These are phyloP conservation scores for Kwoniella newhampshirensis DNA, from an alignment of 768 basidiomycete genomes.

Conservation along the genomic window DNA sequence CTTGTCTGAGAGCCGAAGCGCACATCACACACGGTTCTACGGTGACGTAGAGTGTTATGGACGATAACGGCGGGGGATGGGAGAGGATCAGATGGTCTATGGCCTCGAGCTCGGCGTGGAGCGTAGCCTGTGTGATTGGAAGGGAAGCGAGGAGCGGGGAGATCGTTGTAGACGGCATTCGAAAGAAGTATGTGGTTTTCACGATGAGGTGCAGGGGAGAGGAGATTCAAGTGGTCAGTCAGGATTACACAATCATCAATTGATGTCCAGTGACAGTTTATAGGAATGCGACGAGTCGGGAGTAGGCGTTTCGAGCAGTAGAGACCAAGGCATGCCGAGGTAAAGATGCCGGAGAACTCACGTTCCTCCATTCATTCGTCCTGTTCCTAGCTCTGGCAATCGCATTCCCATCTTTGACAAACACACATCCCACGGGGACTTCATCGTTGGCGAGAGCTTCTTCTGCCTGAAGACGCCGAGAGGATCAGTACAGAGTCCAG, in stretches of 20 bases:
- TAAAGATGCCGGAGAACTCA: slow-evolving; percentile 55
- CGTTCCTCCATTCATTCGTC: slow-evolving; percentile 91
- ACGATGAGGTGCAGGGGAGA: too few species aligned
- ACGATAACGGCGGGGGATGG: slow-evolving; percentile 65
- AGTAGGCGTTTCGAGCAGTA: too few species aligned
- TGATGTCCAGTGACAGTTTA: too few species aligned
- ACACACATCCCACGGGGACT: slow-evolving; percentile 96
- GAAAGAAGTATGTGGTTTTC: too few species aligned
- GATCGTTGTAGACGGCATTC: too few species aligned
- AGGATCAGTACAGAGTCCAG: background rate
- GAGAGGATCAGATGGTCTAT: slow-evolving; percentile 81
- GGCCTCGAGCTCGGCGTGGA: slow-evolving; percentile 96
- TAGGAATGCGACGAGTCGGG: too few species aligned
- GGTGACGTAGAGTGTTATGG: slow-evolving; percentile 90
- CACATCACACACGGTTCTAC: slow-evolving; percentile 99
- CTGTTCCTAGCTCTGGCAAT: slow-evolving; percentile 88
- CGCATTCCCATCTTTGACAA: slow-evolving; percentile 71
- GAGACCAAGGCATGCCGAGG: too few species aligned
- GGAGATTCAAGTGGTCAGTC: too few species aligned
- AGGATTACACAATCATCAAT: too few species aligned
- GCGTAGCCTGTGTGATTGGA: slow-evolving; percentile 67
- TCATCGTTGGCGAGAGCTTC: slow-evolving; percentile 82
- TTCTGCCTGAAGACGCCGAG: slow-evolving; percentile 52
- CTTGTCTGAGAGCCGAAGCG: slow-evolving; percentile 87
- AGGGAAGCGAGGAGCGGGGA: background rate